Evolutionary conservation across 768 basidiomycete species (phyloP).

Genomic region (Rhizopogon roseolus): DNA sequence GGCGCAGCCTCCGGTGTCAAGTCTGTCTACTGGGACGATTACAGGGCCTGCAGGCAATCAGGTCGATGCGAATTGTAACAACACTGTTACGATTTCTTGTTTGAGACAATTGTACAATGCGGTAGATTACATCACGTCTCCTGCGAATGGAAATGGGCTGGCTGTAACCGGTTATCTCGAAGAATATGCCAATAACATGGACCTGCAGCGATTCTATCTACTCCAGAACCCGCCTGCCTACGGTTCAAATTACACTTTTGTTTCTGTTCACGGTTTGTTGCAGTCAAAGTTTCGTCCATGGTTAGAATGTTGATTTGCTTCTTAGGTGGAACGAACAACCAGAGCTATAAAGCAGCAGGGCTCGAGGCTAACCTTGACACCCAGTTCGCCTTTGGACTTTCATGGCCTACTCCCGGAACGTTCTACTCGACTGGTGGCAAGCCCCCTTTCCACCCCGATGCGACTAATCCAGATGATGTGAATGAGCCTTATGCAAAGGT

Average conservation of each 20-base stretch:
- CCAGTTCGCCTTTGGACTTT: slow-evolving; percentile 63
- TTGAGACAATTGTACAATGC: slow-evolving; percentile 53
- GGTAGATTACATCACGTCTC: slow-evolving; percentile 38
- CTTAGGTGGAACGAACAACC: slow-evolving; percentile 57
- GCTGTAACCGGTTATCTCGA: slow-evolving; percentile 53
- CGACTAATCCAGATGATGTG: slow-evolving; percentile 29
- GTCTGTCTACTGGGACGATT: slow-evolving; percentile 11
- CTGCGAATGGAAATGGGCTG: slow-evolving; percentile 41
- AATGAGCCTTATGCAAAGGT: slow-evolving; percentile 49
- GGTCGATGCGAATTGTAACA: slow-evolving; percentile 46
- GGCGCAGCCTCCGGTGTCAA: neutral
- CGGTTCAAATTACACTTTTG: slow-evolving; percentile 45
- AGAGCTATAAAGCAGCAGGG: slow-evolving; percentile 49
- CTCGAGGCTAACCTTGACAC: slow-evolving; percentile 64
- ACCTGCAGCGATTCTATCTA: slow-evolving; percentile 48
- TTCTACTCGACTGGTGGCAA: slow-evolving; percentile 61
- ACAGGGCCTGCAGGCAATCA: slow-evolving; percentile 28
- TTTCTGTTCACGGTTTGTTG: slow-evolving; percentile 51
- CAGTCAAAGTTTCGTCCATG: neutral
- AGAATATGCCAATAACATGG: slow-evolving; percentile 48
- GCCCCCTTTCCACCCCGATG: slow-evolving; percentile 54
- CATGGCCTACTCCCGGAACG: slow-evolving; percentile 53
- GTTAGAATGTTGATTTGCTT: slow-evolving; percentile 4
- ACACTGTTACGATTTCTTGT: slow-evolving; percentile 47
- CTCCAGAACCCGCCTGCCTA: slow-evolving; percentile 44